Base-by-base conservation (phyloP, 768 basidiomycete species). In the Antrodiella citrinella region DNA sequence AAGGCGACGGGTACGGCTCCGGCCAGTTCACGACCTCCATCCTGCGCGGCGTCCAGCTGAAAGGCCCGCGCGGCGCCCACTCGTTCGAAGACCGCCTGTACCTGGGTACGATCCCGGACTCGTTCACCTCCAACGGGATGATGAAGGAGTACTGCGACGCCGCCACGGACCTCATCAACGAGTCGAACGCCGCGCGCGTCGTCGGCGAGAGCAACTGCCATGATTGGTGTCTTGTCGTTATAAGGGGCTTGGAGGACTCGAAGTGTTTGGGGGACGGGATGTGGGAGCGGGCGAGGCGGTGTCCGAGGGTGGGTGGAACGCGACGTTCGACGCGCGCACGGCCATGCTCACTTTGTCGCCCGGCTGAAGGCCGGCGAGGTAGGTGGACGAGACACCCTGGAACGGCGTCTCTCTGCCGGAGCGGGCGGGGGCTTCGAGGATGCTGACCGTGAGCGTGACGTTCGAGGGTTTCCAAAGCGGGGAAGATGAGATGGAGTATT, bases 401-500 rank as follows among this genome's bases (percentile, higher is more conserved):
- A 73, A 73, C 1, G 54, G 57, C 44, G 65, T 57, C 0, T 51
- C 48, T 20, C 59, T 54, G 2, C 67, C 69, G 18, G 69, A 65
- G 42, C 65, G 48, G 3, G 71, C 54, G 1, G 71, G 69, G 2
- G 65, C 64, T 39, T 70, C 63, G 46, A 76, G 51, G 11, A 76
- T 69, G 57, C 70, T 71, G 53, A 76, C 51, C 23, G 75, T 75
- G 42, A 77, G 66, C 13, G 72, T 66, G 44, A 69, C 69, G 45
- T 63, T 65, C 30, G 59, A 51, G 1, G 76, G 63, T 50, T 73
- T 66, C 65, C 67, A 68, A 9, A 77, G 62, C 3, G 75, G 74
- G 1, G 73, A 75, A 1, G 73, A 75, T 2, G 76, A 75, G 55
- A 76, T 76, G n/a, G 73, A 75, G 61, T 77, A 76, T 57, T 77